Conservation (phyloP, 2,329 filamentous ascomycete species). For the Clonostachys sp. region DNA sequence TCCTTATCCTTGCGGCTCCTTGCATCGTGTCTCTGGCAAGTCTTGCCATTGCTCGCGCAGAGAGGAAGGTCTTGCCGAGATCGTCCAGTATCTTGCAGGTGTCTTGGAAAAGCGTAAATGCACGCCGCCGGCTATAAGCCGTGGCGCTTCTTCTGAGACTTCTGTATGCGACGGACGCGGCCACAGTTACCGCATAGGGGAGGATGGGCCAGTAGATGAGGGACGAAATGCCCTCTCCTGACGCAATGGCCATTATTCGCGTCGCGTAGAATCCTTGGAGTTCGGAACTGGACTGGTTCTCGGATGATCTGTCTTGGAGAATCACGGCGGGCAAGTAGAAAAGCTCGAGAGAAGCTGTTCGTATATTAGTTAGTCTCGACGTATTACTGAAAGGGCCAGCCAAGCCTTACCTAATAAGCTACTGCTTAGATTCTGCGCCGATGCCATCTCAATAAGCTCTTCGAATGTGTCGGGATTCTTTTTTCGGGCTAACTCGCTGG, state of each 20-base stretch:
- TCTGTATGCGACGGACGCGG: conserved; percentile 12
- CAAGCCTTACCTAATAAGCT: conserved; percentile 7
- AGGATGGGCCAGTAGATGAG: conserved; percentile 13
- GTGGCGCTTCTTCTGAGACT: conserved; percentile 12
- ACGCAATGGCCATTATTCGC: conserved; percentile 9
- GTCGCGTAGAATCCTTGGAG: conserved; percentile 11
- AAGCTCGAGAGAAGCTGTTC: conserved; percentile 10
- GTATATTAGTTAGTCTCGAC: neutral
- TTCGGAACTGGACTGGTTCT: conserved; percentile 5
- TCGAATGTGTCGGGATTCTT: conserved; percentile 7
- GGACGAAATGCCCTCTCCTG: conserved; percentile 9
- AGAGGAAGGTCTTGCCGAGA: conserved; percentile 10
- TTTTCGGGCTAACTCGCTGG: conserved; percentile 3
- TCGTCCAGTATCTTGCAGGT: conserved; percentile 11
- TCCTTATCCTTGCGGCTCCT: conserved; percentile 8
- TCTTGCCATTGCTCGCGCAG: conserved; percentile 12
- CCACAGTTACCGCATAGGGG: conserved; percentile 13
- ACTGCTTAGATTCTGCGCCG: conserved; percentile 6
- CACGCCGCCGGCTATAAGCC: conserved; percentile 8
- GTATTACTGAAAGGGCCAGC: neutral
- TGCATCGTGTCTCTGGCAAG: conserved; percentile 12
- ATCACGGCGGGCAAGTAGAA: conserved; percentile 13
- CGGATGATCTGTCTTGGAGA: conserved; percentile 7
- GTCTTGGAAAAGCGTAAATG: conserved; percentile 9
- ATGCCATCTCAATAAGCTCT: conserved; percentile 6